Base-by-base conservation (phyloP, 225 moss, liverwort and hornwort genomes). In the Sphagnum tenellum region DNA sequence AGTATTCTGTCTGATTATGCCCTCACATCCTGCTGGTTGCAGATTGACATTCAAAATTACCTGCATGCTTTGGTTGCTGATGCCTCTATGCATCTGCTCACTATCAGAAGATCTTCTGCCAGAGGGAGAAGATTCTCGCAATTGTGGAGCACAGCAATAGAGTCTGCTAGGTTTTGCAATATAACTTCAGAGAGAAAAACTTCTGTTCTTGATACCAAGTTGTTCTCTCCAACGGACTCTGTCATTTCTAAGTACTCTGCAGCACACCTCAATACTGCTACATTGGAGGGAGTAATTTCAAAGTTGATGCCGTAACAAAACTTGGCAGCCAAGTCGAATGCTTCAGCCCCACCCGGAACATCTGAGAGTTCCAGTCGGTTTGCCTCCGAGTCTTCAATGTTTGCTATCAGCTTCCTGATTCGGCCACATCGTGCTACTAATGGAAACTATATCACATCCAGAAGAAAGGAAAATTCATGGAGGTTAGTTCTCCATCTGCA, bases 231-330 rank as follows among this genome's bases (percentile, higher is more conserved):
- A 55, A 69, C 93, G 11, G 87, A 85, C 74, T 98, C 98, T 11
- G 90, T 98, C 98, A 93, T 98, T 66, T 93, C 93, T 71, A 98
- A 70, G 65, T 83, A 90, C 64, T 98, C 98, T 12, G 93, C 93
- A 48, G 90, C 93, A 74, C 98, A 98, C 60, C 98, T 78, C 49
- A 98, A 70, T 5, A 98, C 86, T 51, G 96, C 89, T 47, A 98
- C 93, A 57, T 98, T 98, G 47, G 90, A 85, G 44, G 90, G 86
- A 48, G 98, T 90, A 54, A 98, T 98, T 64, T 98, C 93, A 68
- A 98, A 98, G 73, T 98, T 98, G 71, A 98, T 88, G 50, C 98
- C 96, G 54, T 98, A 98, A 66, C 96, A 98, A 67, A 98, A 98
- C 71, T 92, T 89, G 47, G 93, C 96, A 12, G 93, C 93, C 73